Evolutionary conservation across 169 alveolate genomes (phyloP), one percentile per base, ranked within the genome.

Genomic region (Amoebophrya sp.): DNA sequence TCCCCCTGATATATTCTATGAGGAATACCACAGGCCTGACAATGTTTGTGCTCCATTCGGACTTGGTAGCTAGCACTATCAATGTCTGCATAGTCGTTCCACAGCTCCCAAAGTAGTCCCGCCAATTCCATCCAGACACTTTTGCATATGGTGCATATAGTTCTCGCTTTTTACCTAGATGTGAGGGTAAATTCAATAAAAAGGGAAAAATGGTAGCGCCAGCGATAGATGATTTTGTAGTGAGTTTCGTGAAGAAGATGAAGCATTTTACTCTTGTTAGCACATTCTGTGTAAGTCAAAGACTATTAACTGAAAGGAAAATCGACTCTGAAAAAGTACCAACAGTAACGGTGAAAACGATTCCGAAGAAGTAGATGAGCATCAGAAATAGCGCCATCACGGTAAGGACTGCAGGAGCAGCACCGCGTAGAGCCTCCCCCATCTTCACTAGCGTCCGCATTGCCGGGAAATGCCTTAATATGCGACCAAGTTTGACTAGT

Each of bases 351-450:
- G 83, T 65, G 83, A 65, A 65, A 36, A 65, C 33, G 26, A 65
- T 26, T 10, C 83, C 83, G 83, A 65, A 65, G 83, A 65, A 65
- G 83, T 65, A 65, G 83, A 65, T 65, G 33, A 65, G 83, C 83
- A 65, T 65, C 38, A 65, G 83, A 26, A 65, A 65, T 10, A 65
- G 26, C 2, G 2, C 3, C 36, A 65, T 29, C 83, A 65, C 83
- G 83, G 83, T 65, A 1, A 6, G 39, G 36, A 65, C 83, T 36
- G 83, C 12, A 29, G 83, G 83, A 10, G n/a, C 10, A 36, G 39
- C n/a, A 29, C 38, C 83, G 36, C 2, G 10, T 6, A 6, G n/a
- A 18, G 83, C 83, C 38, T 65, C 33, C 33, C 38, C 83, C 33
- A 65, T 26, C 33, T 65, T 65, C 83, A 65, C 1, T 10, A 65